Evolutionary conservation across 352 stramenopile species (phyloP).

Genomic region (Thalassiosira livingstoniorum): DNA sequence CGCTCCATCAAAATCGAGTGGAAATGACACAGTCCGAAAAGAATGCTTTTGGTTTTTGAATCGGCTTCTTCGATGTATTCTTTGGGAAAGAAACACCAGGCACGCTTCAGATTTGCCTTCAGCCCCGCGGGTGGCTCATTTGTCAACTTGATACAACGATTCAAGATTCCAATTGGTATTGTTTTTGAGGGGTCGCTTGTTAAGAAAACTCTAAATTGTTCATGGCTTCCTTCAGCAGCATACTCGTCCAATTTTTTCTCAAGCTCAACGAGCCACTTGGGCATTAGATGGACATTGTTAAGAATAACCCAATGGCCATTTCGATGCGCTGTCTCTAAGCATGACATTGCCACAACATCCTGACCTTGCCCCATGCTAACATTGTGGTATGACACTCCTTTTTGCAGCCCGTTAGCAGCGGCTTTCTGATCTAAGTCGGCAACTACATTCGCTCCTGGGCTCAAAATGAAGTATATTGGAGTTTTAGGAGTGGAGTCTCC

Average conservation of each 20-base stretch:
- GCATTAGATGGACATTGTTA: constrained; percentile 98
- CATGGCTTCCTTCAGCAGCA: constrained; percentile 90
- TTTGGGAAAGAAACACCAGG: constrained; percentile 95
- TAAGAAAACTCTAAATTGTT: constrained; percentile 94
- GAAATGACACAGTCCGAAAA: constrained; percentile 97
- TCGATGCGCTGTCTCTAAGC: constrained; percentile 92
- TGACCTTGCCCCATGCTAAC: constrained; percentile 98
- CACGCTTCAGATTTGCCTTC: constrained; percentile 96
- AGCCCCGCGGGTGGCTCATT: constrained; percentile 95
- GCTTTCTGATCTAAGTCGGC: constrained; percentile 94
- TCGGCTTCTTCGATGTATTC: constrained; percentile 96
- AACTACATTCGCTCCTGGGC: constrained; percentile 94
- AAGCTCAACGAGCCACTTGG: constrained; percentile 93
- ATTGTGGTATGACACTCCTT: constrained; percentile 96
- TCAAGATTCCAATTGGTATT: constrained; percentile 95
- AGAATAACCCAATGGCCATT: constrained; percentile 98
- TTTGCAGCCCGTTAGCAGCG: constrained; percentile 94
- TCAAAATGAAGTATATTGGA: constrained; percentile 97
- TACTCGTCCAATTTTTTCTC: constrained; percentile 98
- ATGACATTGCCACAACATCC: constrained; percentile 95
- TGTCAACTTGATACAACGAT: constrained; percentile 96
- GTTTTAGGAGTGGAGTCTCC: constrained; percentile 94
- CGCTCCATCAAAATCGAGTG: constrained; percentile 97
- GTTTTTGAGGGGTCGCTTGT: constrained; percentile 92
- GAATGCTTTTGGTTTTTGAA: constrained; percentile 95